Conservation (phyloP, 116 monocot genomes). For the Iris pallida region DNA sequence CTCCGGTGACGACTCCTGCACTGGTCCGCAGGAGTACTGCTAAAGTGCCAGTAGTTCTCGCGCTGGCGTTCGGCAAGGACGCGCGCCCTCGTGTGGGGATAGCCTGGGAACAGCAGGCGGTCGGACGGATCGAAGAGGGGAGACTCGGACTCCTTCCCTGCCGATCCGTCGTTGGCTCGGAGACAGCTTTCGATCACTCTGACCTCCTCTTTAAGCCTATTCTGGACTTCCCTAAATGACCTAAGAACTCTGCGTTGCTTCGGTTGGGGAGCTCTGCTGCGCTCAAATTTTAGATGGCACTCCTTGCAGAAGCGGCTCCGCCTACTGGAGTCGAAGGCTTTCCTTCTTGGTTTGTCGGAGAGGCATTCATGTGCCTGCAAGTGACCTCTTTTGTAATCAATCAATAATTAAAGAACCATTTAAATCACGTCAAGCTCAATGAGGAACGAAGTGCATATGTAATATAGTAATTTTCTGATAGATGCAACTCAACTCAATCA, state of each 20-base stretch:
- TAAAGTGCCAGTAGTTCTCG: not conserved
- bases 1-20: not conserved
- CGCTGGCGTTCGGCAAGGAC: not conserved
- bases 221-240: slow-evolving; percentile 12
- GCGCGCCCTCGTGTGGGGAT: slow-evolving; percentile 6
- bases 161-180: not conserved
- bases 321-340: slow-evolving; percentile 14
- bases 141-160: not conserved
- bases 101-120: not conserved
- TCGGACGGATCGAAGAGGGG: slow-evolving; percentile 13
- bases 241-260: not conserved
- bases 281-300: not conserved
- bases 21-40: not conserved
- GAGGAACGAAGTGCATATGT: no score
- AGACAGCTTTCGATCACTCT: slow-evolving; percentile 13
- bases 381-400: not conserved
- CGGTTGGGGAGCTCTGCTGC: no score
- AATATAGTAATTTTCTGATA: no score
- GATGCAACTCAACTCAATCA: no score
- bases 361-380: slow-evolving; percentile 77
- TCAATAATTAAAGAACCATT: no score
- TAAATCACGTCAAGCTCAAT: no score
- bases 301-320: slow-evolving; percentile 11
- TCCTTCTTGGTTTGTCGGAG: slow-evolving; percentile 54
- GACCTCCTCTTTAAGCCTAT: slow-evolving; percentile 10